These are phyloP conservation scores for Globisporangium alternatum DNA, from an alignment of 352 stramenopile genomes.

Conservation along the genomic window DNA sequence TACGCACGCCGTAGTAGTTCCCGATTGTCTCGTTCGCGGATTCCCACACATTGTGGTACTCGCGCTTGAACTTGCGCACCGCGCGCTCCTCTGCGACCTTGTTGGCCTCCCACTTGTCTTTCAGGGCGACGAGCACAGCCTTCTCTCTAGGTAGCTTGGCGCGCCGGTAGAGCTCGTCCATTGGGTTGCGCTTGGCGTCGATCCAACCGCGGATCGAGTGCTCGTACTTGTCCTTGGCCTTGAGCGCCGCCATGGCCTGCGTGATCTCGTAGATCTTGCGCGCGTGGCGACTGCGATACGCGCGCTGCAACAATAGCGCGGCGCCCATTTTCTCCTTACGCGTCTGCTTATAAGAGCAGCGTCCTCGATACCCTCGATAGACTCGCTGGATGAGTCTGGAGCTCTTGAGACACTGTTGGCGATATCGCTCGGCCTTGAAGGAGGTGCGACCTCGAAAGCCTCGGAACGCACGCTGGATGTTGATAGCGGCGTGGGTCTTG, in stretches of 20 bases:
- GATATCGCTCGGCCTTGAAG: constrained; percentile 28
- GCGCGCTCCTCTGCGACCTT: constrained; percentile 40
- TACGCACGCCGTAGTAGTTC: constrained; percentile 37
- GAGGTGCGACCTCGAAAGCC: constrained; percentile 30
- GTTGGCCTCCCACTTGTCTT: constrained; percentile 51
- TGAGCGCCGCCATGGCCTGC: constrained; percentile 44
- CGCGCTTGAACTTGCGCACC: constrained; percentile 42
- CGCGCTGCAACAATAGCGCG: constrained; percentile 41
- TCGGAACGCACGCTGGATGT: constrained; percentile 50
- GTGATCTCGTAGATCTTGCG: constrained; percentile 56
- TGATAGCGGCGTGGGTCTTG: constrained; percentile 29
- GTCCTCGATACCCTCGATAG: constrained; percentile 36
- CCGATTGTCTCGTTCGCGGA: constrained; percentile 37
- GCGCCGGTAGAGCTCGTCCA: constrained; percentile 62
- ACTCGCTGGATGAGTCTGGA: constrained; percentile 39
- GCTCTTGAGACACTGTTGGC: constrained; percentile 26
- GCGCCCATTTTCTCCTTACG: constrained; percentile 32
- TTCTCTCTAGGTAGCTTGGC: constrained; percentile 47
- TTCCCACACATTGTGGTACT: constrained; percentile 25
- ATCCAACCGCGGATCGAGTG: constrained; percentile 46
- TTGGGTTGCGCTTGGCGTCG: constrained; percentile 55
- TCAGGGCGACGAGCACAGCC: constrained; percentile 36
- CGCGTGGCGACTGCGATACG: constrained; percentile 40
- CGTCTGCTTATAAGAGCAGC: constrained; percentile 22
- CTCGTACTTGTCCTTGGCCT: constrained; percentile 57